Base-by-base conservation (phyloP, 176 grass and related monocot genomes). In the Poa annua region DNA sequence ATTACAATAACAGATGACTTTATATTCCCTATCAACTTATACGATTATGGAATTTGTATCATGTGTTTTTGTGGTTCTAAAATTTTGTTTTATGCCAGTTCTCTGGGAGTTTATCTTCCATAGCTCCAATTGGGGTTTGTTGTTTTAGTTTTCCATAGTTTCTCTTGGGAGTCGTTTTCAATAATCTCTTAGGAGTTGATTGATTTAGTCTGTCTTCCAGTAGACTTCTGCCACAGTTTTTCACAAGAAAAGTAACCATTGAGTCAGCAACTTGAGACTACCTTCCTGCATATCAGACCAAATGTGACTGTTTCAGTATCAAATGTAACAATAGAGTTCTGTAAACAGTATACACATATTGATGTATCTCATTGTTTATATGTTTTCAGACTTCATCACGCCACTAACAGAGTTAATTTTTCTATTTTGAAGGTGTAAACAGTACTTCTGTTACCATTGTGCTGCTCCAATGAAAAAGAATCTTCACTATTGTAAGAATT, bases 381-480 rank as follows among this genome's bases (percentile, higher is more conserved):
- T 76, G 11, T 51, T 50, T 81, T 7, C 52, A 81, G 41, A 42
- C 11, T 67, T 74, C 20, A 50, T 76, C 34, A 57, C 62, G 4
- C 80, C 21, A 48, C 20, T 71, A 63, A 70, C 61, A 77, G 29
- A 20, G 44, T 24, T 65, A 51, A 3, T 77, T 26, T 80, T 17
- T 78, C 75, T 49, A 80, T 71, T 84, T 82, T 89, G 74, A 72
- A 91, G 91, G 89, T 97, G 94, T 69, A 68, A 88, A 5, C 81
- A 89, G 53, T 77, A 48, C 81, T 97, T 97, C 74, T 97, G 94
- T 81, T 97, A 97, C 77, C 41, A 38, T 17, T 93, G 94, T 17
- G 89, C 83, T 22, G 66, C 91, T 14, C 94, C 91, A 45, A 89
- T 97, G 89, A 20, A 80, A 38, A 73, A 22, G 42, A 7, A 32